phyloP scores from a whole-genome alignment of 192 early-diverging fungal genomes.

The Podila epigama region DNA sequence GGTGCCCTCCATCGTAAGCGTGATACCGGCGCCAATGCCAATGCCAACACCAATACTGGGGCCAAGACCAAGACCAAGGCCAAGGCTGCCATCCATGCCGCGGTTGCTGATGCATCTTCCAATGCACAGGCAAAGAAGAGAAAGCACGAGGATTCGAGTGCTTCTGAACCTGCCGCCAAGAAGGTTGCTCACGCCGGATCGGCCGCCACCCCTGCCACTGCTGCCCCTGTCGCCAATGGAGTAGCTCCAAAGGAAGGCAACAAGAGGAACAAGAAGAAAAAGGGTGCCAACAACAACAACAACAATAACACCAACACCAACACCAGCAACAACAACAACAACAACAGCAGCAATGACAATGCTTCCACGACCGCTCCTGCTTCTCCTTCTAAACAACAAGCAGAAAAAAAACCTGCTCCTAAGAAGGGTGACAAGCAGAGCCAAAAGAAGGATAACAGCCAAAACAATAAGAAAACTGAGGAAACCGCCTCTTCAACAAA shows the following conservation, averaged over 20 bases:
- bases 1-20: slow-evolving; percentile 2
- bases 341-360: no score
- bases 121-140: background rate
- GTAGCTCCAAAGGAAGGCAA: background rate
- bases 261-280: background rate
- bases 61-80: background rate
- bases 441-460: no score
- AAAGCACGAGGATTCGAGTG: background rate
- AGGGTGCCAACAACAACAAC: background rate
- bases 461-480: no score
- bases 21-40: background rate
- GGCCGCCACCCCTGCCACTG: background rate
- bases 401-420: no score
- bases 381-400: no score
- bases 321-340: background rate
- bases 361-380: no score
- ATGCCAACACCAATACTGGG: background rate
- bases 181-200: background rate
- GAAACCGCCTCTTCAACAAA: no score
- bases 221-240: background rate
- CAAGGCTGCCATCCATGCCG: background rate
- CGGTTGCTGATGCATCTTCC: no score
- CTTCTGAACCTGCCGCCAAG: background rate
- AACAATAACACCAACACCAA: background rate
- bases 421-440: no score